These are phyloP conservation scores for Populus hybrid DNA, from an alignment of 441 rosid genomes.

Conservation along the genomic window DNA sequence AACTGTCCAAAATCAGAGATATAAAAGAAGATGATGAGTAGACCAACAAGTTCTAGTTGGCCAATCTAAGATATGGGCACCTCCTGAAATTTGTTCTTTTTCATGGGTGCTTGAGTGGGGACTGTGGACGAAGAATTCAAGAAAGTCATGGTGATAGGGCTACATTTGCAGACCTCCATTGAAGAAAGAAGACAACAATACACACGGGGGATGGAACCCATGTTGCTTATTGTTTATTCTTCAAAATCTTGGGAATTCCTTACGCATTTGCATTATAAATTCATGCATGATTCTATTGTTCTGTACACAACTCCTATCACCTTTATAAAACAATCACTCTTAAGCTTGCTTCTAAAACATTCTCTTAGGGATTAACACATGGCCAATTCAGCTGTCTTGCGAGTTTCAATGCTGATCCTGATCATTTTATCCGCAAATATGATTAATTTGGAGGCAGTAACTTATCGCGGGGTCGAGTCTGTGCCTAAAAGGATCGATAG, in stretches of 20 bases:
- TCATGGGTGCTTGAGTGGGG: constrained; percentile 16
- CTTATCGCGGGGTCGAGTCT: constrained; percentile 8
- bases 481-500: constrained; percentile 20
- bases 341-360: too few species aligned
- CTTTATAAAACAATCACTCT: too few species aligned
- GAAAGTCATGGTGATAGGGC: neutral
- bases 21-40: neutral
- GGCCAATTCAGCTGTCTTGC: too few species aligned
- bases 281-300: too few species aligned
- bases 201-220: too few species aligned
- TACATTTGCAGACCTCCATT: neutral
- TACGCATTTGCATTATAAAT: too few species aligned
- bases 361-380: too few species aligned
- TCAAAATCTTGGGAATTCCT: too few species aligned
- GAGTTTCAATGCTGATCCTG: too few species aligned
- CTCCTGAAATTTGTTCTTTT: neutral
- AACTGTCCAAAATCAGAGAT: neutral
- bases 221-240: too few species aligned
- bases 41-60: constrained; percentile 8
- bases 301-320: too few species aligned
- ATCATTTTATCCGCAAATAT: neutral
- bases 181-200: neutral
- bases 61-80: neutral
- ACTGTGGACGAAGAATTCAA: neutral
- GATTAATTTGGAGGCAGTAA: constrained; percentile 17